These are phyloP conservation scores for Venturia carpophila DNA, from an alignment of 2,329 filamentous ascomycete species.

Conservation along the genomic window DNA sequence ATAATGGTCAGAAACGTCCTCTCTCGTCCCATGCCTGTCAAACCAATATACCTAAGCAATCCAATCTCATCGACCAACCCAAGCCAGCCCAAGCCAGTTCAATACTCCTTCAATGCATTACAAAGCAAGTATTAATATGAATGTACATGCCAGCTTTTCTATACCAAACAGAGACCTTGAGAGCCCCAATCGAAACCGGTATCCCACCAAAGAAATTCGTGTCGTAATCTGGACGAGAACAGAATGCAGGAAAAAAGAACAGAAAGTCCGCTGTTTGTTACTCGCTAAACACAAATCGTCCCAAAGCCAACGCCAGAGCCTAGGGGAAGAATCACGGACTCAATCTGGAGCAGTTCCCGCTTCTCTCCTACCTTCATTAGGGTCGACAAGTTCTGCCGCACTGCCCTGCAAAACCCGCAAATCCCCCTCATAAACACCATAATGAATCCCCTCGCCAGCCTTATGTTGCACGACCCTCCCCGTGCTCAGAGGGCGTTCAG, in stretches of 20 bases:
- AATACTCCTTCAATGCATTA: not conserved
- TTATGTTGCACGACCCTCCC: conserved; percentile 10
- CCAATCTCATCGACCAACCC: not conserved
- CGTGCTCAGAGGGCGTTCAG: conserved; percentile 17
- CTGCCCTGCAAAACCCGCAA: conserved; percentile 10
- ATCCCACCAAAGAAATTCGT: conserved; percentile 2
- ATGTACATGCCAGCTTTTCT: not conserved
- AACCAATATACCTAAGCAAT: not conserved
- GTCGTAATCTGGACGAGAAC: not conserved
- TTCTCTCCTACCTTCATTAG: not conserved
- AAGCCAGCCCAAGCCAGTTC: not conserved
- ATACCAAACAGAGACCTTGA: not conserved
- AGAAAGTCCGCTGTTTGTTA: not conserved
- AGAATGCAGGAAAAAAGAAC: not conserved
- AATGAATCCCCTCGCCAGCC: conserved; percentile 17
- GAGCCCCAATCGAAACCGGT: not conserved
- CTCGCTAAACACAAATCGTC: not conserved
- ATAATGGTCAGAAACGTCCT: too few relatives aligned
- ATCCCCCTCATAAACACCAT: not conserved
- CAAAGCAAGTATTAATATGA: not conserved
- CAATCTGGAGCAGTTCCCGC: not conserved
- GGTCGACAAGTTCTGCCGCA: conserved; percentile 15
- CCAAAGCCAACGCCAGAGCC: not conserved
- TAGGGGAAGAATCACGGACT: not conserved
- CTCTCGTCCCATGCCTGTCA: not conserved